These are phyloP conservation scores for Boletus tylopilopsis DNA, from an alignment of 768 basidiomycete species.

Conservation along the genomic window DNA sequence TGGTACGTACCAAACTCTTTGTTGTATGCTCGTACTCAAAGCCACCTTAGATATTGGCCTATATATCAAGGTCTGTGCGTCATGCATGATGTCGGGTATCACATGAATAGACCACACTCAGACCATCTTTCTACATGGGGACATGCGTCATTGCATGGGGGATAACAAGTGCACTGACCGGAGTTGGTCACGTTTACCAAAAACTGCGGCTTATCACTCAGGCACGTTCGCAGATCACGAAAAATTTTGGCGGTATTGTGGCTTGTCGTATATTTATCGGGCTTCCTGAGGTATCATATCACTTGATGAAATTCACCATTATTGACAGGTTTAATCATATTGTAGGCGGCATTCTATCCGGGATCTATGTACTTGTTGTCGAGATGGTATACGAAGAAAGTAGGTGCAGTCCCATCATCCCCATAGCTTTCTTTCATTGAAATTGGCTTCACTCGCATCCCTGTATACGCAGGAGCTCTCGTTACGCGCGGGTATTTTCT, in stretches of 20 bases:
- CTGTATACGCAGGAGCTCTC: slow-evolving; percentile 48
- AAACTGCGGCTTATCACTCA: background rate
- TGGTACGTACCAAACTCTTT: slow-evolving; percentile 37
- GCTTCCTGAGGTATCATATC: slow-evolving; percentile 45
- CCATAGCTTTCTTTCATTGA: too few relatives aligned
- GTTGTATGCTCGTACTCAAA: background rate
- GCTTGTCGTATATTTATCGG: slow-evolving; percentile 60
- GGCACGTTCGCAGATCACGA: slow-evolving; percentile 40
- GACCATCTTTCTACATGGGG: slow-evolving; percentile 62
- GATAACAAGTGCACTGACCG: slow-evolving; percentile 57
- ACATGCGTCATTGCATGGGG: slow-evolving; percentile 61
- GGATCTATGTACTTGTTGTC: slow-evolving; percentile 47
- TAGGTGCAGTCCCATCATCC: background rate
- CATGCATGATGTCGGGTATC: background rate
- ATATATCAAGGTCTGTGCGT: slow-evolving; percentile 43
- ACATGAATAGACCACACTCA: slow-evolving; percentile 19
- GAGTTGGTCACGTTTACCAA: slow-evolving; percentile 35
- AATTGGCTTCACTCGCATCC: background rate
- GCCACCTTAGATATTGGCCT: slow-evolving; percentile 47
- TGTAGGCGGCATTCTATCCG: slow-evolving; percentile 60
- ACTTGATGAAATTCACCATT: too few relatives aligned
- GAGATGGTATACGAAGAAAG: slow-evolving; percentile 51
- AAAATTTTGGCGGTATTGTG: slow-evolving; percentile 51
- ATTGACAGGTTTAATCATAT: background rate
- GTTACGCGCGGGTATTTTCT: slow-evolving; percentile 58